phyloP scores from a whole-genome alignment of 495 filamentous ascomycete genomes.

The Pseudoneurospora amorphoporcata region DNA sequence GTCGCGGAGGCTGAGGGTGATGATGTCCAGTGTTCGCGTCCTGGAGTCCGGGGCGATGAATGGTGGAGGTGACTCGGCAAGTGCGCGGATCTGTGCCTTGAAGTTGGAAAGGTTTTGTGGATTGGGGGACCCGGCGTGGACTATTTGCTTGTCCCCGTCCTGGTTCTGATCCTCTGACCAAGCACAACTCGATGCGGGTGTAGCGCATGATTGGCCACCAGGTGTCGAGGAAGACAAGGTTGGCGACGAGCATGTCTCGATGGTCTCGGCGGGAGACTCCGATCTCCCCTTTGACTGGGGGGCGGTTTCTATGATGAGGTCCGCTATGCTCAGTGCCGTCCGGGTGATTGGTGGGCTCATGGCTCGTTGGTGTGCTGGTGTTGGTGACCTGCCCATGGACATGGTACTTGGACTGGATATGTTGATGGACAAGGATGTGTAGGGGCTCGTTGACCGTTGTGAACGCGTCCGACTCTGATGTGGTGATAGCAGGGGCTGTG shows the following conservation, averaged over 20 bases:
- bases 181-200: slow-evolving; percentile 7
- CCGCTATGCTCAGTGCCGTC: slow-evolving; percentile 14
- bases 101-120: slow-evolving; percentile 10
- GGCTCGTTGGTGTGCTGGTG: background rate
- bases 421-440: background rate
- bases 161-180: slow-evolving; percentile 7
- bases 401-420: background rate
- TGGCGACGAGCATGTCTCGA: background rate
- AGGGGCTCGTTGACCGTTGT: background rate
- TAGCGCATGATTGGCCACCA: slow-evolving; percentile 4
- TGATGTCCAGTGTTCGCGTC: slow-evolving; percentile 15
- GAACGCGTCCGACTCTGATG: background rate
- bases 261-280: background rate
- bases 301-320: slow-evolving; percentile 11
- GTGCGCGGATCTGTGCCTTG: slow-evolving; percentile 11
- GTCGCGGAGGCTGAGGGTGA: slow-evolving; percentile 16
- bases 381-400: background rate
- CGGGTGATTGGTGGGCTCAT: background rate
- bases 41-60: slow-evolving; percentile 9
- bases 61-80: slow-evolving; percentile 13
- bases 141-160: background rate
- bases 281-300: background rate
- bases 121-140: slow-evolving; percentile 5
- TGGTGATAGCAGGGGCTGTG: background rate
- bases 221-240: slow-evolving; percentile 4